Percentiles rank a stretch among this genome's conserved stretches.
phyloP scores from a whole-genome alignment of 1,284 basidiomycete genomes.

The Lentinus polychrous region DNA sequence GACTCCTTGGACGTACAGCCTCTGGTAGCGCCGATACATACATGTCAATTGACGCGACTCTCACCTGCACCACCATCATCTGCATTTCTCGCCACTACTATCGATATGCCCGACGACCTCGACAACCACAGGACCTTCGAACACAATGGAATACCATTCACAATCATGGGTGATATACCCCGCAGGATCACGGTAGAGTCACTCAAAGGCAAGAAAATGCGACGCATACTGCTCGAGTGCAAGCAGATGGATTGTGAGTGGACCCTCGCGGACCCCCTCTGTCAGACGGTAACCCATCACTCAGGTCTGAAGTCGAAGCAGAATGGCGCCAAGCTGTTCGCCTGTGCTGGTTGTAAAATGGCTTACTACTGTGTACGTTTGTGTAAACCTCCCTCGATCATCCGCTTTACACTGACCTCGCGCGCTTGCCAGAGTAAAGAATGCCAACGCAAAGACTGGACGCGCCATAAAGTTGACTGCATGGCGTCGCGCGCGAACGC shows the following conservation, averaged over 20 bases:
- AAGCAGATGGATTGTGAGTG: neutral
- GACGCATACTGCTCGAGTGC: neutral
- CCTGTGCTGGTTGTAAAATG: neutral
- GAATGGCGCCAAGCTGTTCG: neutral
- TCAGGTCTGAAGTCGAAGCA: neutral
- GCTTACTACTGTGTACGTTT: neutral
- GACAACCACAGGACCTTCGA: no score
- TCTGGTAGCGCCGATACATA: no score
- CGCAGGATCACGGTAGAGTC: neutral
- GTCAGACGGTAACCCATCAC: neutral
- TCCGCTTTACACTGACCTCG: neutral
- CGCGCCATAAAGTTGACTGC: neutral
- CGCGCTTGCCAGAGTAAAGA: neutral
- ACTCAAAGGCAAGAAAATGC: neutral
- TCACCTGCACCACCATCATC: no score
- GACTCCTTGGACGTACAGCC: no score
- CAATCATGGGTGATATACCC: no score
- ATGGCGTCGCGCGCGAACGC: neutral
- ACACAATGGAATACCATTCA: no score
- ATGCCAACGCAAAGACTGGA: neutral
- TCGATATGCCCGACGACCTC: no score
- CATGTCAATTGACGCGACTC: no score
- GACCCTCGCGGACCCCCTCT: neutral
- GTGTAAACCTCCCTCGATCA: neutral
- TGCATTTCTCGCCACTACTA: no score